phyloP scores from a whole-genome alignment of 2,329 filamentous ascomycete genomes.

The Uncinocarpus reesii region DNA sequence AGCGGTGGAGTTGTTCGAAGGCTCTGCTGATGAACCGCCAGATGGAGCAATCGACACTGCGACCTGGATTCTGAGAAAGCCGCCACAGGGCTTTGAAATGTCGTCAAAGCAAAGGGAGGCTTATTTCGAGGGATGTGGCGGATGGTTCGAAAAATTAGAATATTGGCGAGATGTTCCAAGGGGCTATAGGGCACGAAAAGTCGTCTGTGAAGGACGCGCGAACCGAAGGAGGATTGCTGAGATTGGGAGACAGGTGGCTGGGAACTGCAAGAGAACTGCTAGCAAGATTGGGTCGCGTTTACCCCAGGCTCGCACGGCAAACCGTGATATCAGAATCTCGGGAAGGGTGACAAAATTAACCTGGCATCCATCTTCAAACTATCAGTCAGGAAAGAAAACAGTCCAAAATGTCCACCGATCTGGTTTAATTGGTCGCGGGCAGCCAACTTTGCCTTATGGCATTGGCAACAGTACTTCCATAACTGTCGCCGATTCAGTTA shows the following conservation, averaged over 20 bases:
- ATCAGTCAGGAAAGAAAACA: not conserved
- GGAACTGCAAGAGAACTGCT: slow-evolving; percentile 16
- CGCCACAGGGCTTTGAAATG: slow-evolving; percentile 31
- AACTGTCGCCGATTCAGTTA: not conserved
- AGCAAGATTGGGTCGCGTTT: slow-evolving; percentile 4
- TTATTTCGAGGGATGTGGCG: slow-evolving; percentile 33
- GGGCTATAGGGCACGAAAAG: slow-evolving; percentile 31
- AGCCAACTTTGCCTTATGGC: not conserved
- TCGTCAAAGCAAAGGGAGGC: slow-evolving; percentile 29
- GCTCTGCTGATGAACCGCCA: slow-evolving; percentile 30
- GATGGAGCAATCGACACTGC: slow-evolving; percentile 33
- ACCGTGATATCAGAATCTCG: not conserved
- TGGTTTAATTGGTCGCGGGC: not conserved
- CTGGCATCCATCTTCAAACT: not conserved
- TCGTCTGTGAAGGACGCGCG: slow-evolving; percentile 28
- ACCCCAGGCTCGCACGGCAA: not conserved
- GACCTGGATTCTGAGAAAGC: slow-evolving; percentile 33
- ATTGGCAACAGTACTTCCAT: not conserved
- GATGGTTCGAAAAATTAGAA: slow-evolving; percentile 32
- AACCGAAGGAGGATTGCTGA: slow-evolving; percentile 29
- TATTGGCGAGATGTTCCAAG: slow-evolving; percentile 32
- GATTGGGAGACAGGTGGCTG: slow-evolving; percentile 20
- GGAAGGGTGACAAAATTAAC: slow-evolving; percentile 3
- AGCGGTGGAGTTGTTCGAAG: slow-evolving; percentile 26
- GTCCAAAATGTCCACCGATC: not conserved